Percentiles rank a stretch among this genome's conserved stretches.
Evolutionary conservation across 1,284 basidiomycete genomes (phyloP).

Genomic region (Lignosus rhinocerotis): DNA sequence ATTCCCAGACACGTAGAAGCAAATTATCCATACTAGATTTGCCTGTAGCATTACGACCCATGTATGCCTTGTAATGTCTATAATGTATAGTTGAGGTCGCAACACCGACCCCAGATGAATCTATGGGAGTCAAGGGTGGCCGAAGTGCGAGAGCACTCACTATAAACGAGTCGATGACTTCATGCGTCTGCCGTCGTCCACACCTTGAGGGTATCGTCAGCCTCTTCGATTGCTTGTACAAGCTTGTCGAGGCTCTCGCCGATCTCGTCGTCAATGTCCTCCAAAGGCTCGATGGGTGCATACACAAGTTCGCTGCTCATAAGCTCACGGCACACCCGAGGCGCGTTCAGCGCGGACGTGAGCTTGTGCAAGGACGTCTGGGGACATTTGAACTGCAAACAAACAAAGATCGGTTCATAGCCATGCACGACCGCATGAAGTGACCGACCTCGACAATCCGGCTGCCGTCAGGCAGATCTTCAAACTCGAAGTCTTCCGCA

Average conservation of each 20-base stretch:
- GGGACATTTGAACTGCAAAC: constrained; percentile 6
- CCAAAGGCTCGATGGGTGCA: constrained; percentile 45
- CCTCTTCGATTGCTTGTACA: constrained; percentile 57
- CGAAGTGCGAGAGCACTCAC: not conserved
- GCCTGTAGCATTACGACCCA: constrained; percentile 15
- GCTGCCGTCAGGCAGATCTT: constrained; percentile 34
- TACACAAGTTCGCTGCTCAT: constrained; percentile 60
- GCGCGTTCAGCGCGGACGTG: constrained; percentile 49
- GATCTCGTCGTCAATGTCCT: constrained; percentile 41
- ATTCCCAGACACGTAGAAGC: not conserved
- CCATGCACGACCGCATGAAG: not conserved
- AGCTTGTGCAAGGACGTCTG: constrained; percentile 43
- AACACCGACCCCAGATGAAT: not conserved
- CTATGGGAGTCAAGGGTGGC: not conserved
- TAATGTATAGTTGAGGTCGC: not conserved
- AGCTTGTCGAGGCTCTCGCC: constrained; percentile 45
- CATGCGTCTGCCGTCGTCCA: constrained; percentile 52
- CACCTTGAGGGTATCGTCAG: constrained; percentile 65
- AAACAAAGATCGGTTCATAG: not conserved
- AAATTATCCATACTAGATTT: not conserved
- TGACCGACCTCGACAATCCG: constrained; percentile 46
- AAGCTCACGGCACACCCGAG: constrained; percentile 41
- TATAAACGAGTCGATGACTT: not conserved
- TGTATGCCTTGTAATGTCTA: constrained; percentile 15
- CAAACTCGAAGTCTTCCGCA: constrained; percentile 56